Base-by-base conservation (phyloP, 139 green algal species). In the Chlamydomonas sp. region DNA sequence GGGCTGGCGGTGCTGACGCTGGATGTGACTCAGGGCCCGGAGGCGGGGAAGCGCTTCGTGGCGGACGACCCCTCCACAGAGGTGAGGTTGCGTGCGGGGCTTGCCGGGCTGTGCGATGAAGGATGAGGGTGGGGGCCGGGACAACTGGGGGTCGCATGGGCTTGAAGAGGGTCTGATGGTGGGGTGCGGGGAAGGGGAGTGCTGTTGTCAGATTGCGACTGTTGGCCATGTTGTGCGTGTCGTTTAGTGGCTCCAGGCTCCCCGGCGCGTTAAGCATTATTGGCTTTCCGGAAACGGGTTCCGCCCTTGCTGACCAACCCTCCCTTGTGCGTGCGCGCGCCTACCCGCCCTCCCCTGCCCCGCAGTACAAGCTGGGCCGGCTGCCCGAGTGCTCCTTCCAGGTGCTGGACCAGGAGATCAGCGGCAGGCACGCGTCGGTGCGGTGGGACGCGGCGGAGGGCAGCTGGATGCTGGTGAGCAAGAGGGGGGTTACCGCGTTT, bases 341-440 rank as follows among this genome's bases (percentile, higher is more conserved):
- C 12, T 4, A 9, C 75, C 58, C 58, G 31, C 73, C 67, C 14
- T 15, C 67, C 9, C 20, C 20, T 9, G 18, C 57, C 59, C 9
- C 57, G 72, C 83, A 87, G 83, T 87, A 87, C 74, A 75, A 71
- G 17, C 91, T 98, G 16, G 96, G 96, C 2, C 91, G 96, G 69
- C 83, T 91, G 20, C 87, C 90, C 0, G 85, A 80, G 64, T 92
- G 91, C 31, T 84, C 79, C 8, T 84, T 97, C 15, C 63, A 83
- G 15, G 82, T 97, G 5, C 63, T 90, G 14, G 96, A 98, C 89
- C 92, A 90, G 9, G 95, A 98, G 90, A 88, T 98, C 3, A 96
- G 92, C 3, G 91, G 96, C 5, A 83, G 83, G 20, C 96, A 98
- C 75, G 88, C 89, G 0, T 63, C 88, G 12, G 69, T 98, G 67